Evolutionary conservation across 805 yeast species (phyloP).

Genomic region (Metschnikowia colocasiae): DNA sequence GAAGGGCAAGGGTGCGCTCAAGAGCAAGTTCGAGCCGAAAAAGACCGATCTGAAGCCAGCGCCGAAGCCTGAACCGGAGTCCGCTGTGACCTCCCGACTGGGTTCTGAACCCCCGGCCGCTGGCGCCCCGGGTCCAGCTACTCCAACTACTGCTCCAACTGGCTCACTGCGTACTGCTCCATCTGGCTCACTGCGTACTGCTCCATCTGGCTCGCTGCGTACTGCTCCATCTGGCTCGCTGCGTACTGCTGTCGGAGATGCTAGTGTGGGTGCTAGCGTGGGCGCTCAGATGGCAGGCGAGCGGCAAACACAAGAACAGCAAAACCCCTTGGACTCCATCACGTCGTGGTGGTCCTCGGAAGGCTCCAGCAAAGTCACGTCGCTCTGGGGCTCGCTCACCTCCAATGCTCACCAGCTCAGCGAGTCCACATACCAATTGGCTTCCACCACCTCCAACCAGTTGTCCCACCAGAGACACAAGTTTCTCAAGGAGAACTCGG

Average conservation of each 20-base stretch:
- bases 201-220: too few species aligned
- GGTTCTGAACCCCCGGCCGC: too few species aligned
- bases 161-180: too few species aligned
- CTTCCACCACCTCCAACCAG: slow-evolving; percentile 42
- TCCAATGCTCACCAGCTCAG: slow-evolving; percentile 46
- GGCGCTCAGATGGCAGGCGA: not conserved
- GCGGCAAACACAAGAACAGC: too few species aligned
- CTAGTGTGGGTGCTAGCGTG: not conserved
- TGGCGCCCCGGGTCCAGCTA: too few species aligned
- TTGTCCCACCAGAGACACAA: slow-evolving; percentile 39
- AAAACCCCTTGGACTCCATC: slow-evolving; percentile 53
- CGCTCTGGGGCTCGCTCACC: slow-evolving; percentile 66
- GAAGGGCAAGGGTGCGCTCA: slow-evolving; percentile 23
- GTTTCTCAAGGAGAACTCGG: slow-evolving; percentile 25
- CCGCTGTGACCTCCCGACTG: too few species aligned
- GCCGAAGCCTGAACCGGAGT: too few species aligned
- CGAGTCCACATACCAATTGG: slow-evolving; percentile 49
- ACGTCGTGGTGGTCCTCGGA: slow-evolving; percentile 73
- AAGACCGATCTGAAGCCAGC: slow-evolving; percentile 10
- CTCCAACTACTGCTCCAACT: too few species aligned
- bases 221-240: too few species aligned
- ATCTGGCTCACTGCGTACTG: too few species aligned
- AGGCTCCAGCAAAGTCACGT: slow-evolving; percentile 62
- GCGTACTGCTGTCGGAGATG: too few species aligned
- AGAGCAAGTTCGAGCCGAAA: slow-evolving; percentile 35